Evolutionary conservation across 2,329 filamentous ascomycete species (phyloP), one percentile per base, ranked within the genome.

Genomic region (Penicillium digitatum): DNA sequence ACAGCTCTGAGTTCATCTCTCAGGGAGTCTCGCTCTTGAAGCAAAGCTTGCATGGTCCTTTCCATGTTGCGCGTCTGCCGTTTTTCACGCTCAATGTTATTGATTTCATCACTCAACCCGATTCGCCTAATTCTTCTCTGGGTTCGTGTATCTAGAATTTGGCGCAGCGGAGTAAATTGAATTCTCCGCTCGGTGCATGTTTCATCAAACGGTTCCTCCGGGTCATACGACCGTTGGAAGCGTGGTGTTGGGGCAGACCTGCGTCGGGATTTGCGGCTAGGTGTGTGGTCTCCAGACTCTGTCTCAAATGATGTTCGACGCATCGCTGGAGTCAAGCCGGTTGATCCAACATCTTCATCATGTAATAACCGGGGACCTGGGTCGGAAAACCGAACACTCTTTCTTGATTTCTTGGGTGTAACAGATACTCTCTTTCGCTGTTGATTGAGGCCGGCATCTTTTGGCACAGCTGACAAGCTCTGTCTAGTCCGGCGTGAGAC

Each of bases 61-160:
- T 69, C 64, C 37, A 66, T 62, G 5, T 59, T 66, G 12, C 60
- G 57, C 1, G 60, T 52, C 14, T 69, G 62, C 22, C 70, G 70
- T 55, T 72, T 74, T 52, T 76, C 75, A 6, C 71, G 70, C 37
- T 78, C 69, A 35, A 76, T 70, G 24, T 69, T 63, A 58, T 78
- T 78, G 54, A 77, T 73, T 55, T 79, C 77, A 56, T 78, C 72
- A 52, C 77, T 79, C 44, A 80, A 60, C 5, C 77, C 74, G 48
- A 74, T 69, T 12, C 78, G 72, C 31, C 70, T 65, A 42, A 80
- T 74, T 32, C 76, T 72, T 35, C 78, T 69, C 56, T 74, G 72
- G 2, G 72, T 72, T 20, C 78, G 68, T 6, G 66, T 61, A 48
- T 78, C 75, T 22, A 80, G 60, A 2, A 74, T 70, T 53, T 79